These are phyloP conservation scores for Termitomyces sp. DNA, from an alignment of 768 basidiomycete genomes.

Conservation along the genomic window DNA sequence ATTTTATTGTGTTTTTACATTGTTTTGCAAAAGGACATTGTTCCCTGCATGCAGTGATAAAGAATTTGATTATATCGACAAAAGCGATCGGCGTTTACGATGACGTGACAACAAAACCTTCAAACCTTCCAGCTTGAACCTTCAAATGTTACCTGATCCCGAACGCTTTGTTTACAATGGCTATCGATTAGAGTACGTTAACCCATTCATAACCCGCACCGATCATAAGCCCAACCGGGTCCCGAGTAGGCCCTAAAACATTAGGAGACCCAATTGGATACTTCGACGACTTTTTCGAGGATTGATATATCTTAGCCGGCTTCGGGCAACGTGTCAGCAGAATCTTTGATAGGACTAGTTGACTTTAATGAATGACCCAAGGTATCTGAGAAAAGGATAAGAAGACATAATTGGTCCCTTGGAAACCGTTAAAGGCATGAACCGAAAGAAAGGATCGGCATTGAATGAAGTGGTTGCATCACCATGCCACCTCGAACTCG, in stretches of 20 bases:
- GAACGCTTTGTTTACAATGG: too few relatives aligned
- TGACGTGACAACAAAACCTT: too few relatives aligned
- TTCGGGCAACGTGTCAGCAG: neutral
- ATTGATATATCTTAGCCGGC: neutral
- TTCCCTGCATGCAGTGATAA: too few relatives aligned
- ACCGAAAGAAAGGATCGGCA: slow-evolving; percentile 3
- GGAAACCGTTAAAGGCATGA: neutral
- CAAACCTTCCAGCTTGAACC: too few relatives aligned
- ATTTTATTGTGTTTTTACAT: too few relatives aligned
- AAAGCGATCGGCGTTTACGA: too few relatives aligned
- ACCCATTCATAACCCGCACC: too few relatives aligned
- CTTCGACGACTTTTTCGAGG: neutral
- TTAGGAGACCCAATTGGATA: slow-evolving; percentile 1
- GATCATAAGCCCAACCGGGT: too few relatives aligned
- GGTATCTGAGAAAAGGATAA: neutral
- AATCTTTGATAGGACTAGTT: neutral
- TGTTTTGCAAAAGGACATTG: too few relatives aligned
- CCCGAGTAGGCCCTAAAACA: neutral
- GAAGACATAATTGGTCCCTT: neutral
- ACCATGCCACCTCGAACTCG: neutral
- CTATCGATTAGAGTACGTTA: too few relatives aligned
- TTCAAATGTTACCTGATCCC: too few relatives aligned
- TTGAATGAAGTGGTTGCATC: slow-evolving; percentile 3
- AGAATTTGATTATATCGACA: too few relatives aligned
- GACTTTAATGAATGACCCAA: slow-evolving; percentile 3